phyloP scores from a whole-genome alignment of 257 asterid species.

The Solanum appendiculatum region DNA sequence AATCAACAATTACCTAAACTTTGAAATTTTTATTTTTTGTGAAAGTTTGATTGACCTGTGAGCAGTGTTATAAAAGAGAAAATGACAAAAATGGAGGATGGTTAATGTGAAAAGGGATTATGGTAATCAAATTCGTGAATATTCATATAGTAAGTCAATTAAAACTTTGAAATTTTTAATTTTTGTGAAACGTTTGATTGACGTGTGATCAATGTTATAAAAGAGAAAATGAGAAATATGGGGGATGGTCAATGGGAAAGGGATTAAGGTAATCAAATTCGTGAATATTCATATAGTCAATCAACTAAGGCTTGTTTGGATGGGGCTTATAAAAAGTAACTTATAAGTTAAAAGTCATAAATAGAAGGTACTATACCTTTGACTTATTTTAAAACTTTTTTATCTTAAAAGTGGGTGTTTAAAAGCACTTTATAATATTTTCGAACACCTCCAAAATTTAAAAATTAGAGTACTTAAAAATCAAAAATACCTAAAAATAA shows the following conservation, averaged over 20 bases:
- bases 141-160: too few species aligned
- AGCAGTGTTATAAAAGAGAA: neutral
- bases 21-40: neutral
- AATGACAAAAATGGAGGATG: neutral
- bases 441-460: too few species aligned
- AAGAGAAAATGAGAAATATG: neutral
- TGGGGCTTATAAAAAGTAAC: too few species aligned
- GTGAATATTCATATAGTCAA: too few species aligned
- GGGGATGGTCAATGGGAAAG: neutral
- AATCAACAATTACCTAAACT: neutral
- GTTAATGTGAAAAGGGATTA: neutral
- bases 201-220: neutral
- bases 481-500: too few species aligned
- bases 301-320: too few species aligned
- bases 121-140: neutral
- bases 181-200: neutral
- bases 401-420: too few species aligned
- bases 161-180: neutral
- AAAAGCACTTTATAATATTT: too few species aligned
- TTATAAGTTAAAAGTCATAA: too few species aligned
- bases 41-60: neutral
- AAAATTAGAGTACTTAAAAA: too few species aligned
- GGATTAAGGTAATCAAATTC: neutral
- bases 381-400: too few species aligned
- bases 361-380: too few species aligned